Base-by-base conservation (phyloP, 2,329 filamentous ascomycete genomes). In the Colletotrichum sidae region DNA sequence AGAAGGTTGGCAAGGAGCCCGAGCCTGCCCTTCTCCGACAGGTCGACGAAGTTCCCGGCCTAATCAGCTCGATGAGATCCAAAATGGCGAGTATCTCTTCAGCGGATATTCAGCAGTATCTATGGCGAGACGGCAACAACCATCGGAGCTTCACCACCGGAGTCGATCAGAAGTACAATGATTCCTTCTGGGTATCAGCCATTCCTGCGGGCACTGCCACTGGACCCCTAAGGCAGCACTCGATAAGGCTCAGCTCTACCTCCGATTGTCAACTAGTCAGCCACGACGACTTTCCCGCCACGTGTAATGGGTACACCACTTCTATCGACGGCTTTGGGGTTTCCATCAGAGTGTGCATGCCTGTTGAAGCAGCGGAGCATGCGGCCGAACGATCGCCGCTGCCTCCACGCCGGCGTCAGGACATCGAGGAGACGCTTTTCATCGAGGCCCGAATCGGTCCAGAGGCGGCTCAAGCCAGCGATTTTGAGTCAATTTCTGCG, bases 161-260 rank as follows among this genome's bases (percentile, higher is more conserved):
- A 6, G 17, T 46, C 15, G 25, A 57, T 3, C 63, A 62, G n/a
- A 58, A 45, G 6, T 68, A 52, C 33, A 39, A 67, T 38, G 57
- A 59, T 10, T 39, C 63, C 5, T 68, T 67, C 50, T 68, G 66
- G 66, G 66, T 58, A 3, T 68, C 66, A 7, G 53, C 66, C 6
- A 44, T 67, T 11, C 58, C 66, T 6, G 51, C 62, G 3, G 63
- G 58, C 2, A 52, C 35, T 25, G 63, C 57, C 9, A 68, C 66
- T 11, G 66, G 63, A 9, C 61, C 55, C 8, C 63, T 67, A 25
- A 54, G 62, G 33, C 63, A 67, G 15, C 66, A 67, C 54, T 67
- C 66, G 1, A 57, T 68, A 37, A 52, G 66, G 17, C 33, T 68
- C 38, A 68, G 52, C 37, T 68, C 66, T 6, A 61, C 63, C 25